Conservation (phyloP, 768 basidiomycete genomes). For the Floccularia luteovirens region DNA sequence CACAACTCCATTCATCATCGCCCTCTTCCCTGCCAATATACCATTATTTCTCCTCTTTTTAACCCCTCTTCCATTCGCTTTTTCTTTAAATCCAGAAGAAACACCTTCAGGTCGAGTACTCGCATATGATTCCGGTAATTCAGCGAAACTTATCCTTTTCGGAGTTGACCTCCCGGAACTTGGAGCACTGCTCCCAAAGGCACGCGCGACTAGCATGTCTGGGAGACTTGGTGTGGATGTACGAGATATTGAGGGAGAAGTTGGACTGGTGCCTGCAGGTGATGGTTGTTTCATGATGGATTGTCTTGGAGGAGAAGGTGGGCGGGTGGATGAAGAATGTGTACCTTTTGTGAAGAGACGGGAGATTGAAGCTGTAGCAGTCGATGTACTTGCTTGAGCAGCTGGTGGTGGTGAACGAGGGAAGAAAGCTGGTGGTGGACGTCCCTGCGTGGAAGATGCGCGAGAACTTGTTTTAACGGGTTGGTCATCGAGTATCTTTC, state of each 20-base stretch:
- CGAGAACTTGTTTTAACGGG: constrained; percentile 19
- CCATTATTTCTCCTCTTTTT: constrained; percentile 11
- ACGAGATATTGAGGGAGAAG: neutral
- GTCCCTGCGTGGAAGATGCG: neutral
- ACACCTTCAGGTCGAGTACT: constrained; percentile 20
- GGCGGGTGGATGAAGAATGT: constrained; percentile 53
- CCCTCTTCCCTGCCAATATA: constrained; percentile 9
- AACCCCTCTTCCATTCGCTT: constrained; percentile 24
- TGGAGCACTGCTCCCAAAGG: constrained; percentile 24
- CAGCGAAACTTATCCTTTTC: constrained; percentile 74
- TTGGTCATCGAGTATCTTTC: constrained; percentile 61
- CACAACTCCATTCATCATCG: constrained; percentile 8
- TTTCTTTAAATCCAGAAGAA: constrained; percentile 23
- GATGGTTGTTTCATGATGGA: constrained; percentile 34
- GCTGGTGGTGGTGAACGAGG: constrained; percentile 45
- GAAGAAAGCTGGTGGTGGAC: constrained; percentile 18
- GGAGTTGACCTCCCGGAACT: constrained; percentile 51
- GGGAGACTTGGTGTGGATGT: constrained; percentile 15
- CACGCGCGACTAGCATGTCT: constrained; percentile 17
- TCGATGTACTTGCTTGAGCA: constrained; percentile 55
- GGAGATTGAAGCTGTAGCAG: constrained; percentile 71
- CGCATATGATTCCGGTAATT: constrained; percentile 62
- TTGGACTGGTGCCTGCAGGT: constrained; percentile 4
- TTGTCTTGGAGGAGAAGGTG: constrained; percentile 50
- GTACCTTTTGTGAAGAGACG: constrained; percentile 61